Conservation (phyloP, 2,329 filamentous ascomycete species). For the Colletotrichum nymphaeae region DNA sequence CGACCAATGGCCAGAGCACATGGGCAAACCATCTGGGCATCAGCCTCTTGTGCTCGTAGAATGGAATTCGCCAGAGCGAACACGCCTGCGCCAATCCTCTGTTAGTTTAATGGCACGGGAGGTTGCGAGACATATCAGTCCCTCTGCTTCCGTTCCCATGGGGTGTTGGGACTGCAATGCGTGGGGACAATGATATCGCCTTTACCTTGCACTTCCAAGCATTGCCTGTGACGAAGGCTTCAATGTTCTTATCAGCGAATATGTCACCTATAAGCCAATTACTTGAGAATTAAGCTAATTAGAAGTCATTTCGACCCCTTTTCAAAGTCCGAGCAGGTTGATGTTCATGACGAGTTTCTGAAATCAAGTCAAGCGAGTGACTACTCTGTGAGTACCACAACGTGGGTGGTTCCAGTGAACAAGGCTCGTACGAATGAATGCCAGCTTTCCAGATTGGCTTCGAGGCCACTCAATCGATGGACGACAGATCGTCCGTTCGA, state of each 20-base stretch:
- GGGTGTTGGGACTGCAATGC: background rate
- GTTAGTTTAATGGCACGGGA: constrained; percentile 23
- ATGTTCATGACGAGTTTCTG: background rate
- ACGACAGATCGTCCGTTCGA: background rate
- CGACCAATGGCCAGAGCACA: constrained; percentile 58
- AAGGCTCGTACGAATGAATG: too few species aligned
- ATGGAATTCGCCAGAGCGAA: constrained; percentile 10
- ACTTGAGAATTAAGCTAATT: background rate
- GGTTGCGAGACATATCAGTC: constrained; percentile 8
- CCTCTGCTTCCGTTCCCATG: constrained; percentile 14
- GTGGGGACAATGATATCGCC: background rate
- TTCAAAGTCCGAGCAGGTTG: background rate
- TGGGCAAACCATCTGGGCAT: constrained; percentile 41
- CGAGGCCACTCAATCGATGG: background rate
- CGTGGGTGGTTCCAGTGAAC: background rate
- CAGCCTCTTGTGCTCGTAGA: constrained; percentile 2
- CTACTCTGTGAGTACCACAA: too few species aligned
- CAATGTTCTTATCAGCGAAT: background rate
- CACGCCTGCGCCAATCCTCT: constrained; percentile 32
- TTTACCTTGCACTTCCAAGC: background rate
- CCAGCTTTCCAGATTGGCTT: background rate
- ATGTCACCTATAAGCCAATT: background rate
- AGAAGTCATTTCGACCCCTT: background rate
- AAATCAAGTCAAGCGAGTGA: background rate
- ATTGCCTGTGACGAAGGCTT: constrained; percentile 4